phyloP scores from a whole-genome alignment of 257 asterid species.

The Eustoma russellianum region DNA sequence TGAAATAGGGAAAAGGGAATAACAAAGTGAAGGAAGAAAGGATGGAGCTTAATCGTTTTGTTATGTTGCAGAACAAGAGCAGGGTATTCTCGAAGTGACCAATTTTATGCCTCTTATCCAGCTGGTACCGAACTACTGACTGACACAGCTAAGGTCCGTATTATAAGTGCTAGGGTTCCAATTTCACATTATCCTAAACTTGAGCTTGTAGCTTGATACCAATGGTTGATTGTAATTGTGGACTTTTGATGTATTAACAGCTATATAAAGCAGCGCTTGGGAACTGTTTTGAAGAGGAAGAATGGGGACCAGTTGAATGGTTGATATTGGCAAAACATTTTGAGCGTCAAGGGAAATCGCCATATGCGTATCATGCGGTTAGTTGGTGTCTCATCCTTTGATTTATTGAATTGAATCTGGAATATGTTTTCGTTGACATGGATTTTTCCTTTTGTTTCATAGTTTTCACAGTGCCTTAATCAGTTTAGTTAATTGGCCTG shows the following conservation, averaged over 20 bases:
- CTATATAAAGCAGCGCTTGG: slow-evolving; percentile 79
- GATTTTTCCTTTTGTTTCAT: too few species aligned
- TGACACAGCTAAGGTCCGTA: slow-evolving; percentile 67
- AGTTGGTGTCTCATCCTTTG: slow-evolving; percentile 28
- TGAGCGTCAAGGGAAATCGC: slow-evolving; percentile 90
- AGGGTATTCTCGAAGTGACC: slow-evolving; percentile 88
- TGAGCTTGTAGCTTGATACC: neutral
- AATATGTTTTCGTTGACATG: too few species aligned
- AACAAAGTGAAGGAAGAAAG: neutral
- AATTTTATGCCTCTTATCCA: slow-evolving; percentile 88
- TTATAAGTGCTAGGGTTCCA: neutral
- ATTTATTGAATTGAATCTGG: too few species aligned
- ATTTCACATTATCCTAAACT: neutral
- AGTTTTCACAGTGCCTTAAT: too few species aligned
- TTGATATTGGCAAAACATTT: slow-evolving; percentile 81
- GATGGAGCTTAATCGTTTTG: slow-evolving; percentile 5
- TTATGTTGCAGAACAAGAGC: slow-evolving; percentile 69
- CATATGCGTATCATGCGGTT: slow-evolving; percentile 92
- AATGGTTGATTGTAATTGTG: neutral
- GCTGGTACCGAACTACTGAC: slow-evolving; percentile 92
- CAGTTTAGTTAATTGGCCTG: too few species aligned
- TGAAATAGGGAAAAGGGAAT: neutral
- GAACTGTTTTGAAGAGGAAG: slow-evolving; percentile 73
- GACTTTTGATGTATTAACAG: slow-evolving; percentile 20
- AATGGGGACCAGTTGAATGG: slow-evolving; percentile 98